phyloP scores from a whole-genome alignment of 2,329 filamentous ascomycete genomes.

The Talaromyces sp. region DNA sequence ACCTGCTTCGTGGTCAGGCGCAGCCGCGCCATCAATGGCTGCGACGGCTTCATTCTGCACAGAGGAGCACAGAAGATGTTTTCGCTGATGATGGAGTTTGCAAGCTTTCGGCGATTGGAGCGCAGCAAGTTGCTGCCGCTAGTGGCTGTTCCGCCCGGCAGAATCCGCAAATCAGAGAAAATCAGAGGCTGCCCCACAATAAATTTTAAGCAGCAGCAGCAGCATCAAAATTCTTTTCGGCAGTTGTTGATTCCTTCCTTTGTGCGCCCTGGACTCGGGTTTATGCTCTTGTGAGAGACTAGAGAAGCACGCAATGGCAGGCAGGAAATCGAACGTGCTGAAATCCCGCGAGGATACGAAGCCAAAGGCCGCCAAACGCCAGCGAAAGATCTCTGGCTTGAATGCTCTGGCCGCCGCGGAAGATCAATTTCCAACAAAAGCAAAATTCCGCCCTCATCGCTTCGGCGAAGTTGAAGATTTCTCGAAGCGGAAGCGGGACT shows the following conservation, averaged over 20 bases:
- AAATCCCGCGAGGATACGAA: slow-evolving; percentile 34
- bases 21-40: slow-evolving; percentile 59
- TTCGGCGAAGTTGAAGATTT: slow-evolving; percentile 54
- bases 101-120: neutral
- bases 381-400: slow-evolving; percentile 42
- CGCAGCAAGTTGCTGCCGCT: neutral
- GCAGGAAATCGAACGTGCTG: slow-evolving; percentile 34
- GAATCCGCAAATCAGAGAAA: slow-evolving; percentile 7
- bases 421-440: slow-evolving; percentile 47
- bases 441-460: slow-evolving; percentile 52
- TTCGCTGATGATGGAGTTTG: neutral
- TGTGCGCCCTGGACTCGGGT: neutral
- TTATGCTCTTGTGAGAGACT: neutral
- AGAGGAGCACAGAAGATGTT: neutral
- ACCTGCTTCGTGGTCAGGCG: slow-evolving; percentile 93
- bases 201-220: neutral
- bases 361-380: slow-evolving; percentile 43
- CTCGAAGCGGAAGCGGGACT: slow-evolving; percentile 36
- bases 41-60: slow-evolving; percentile 34
- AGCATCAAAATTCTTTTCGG: slow-evolving; percentile 2
- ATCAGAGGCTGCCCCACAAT: slow-evolving; percentile 2
- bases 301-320: slow-evolving; percentile 34
- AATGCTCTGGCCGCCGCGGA: slow-evolving; percentile 64
- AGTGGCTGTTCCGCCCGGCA: slow-evolving; percentile 8
- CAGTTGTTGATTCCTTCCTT: neutral